phyloP scores from a whole-genome alignment of 2,329 filamentous ascomycete genomes.

The Calonectria crousiana region DNA sequence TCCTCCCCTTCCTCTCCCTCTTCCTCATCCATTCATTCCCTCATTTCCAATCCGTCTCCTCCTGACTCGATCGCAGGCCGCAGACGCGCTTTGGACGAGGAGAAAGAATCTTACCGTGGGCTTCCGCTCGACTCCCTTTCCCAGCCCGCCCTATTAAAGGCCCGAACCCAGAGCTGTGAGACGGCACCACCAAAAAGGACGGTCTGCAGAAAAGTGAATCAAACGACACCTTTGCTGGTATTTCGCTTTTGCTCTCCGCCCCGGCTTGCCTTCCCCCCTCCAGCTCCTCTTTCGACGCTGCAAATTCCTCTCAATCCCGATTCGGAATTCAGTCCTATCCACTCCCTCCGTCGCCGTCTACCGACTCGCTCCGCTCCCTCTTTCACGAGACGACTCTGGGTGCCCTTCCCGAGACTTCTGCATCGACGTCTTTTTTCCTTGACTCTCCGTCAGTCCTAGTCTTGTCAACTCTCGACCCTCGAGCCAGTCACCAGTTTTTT shows the following conservation, averaged over 20 bases:
- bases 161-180: constrained; percentile 45
- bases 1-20: constrained; percentile 55
- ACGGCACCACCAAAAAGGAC: constrained; percentile 39
- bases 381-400: constrained; percentile 39
- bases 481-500: constrained; percentile 16
- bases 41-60: constrained; percentile 62
- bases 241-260: constrained; percentile 47
- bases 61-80: constrained; percentile 56
- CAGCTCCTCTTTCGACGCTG: constrained; percentile 37
- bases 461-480: constrained; percentile 54
- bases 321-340: constrained; percentile 54
- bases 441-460: constrained; percentile 30
- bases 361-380: constrained; percentile 45
- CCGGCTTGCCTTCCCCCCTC: constrained; percentile 34
- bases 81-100: constrained; percentile 51
- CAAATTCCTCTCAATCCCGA: constrained; percentile 58
- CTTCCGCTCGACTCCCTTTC: constrained; percentile 39
- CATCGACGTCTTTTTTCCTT: constrained; percentile 25
- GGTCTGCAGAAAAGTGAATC: constrained; percentile 46
- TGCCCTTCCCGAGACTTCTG: constrained; percentile 52
- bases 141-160: constrained; percentile 45
- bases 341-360: constrained; percentile 40
- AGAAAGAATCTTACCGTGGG: constrained; percentile 47
- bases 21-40: constrained; percentile 66
- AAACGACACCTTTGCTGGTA: constrained; percentile 55